phyloP scores from a whole-genome alignment of 2,329 filamentous ascomycete species.

The Aspergillus puulaauensis region DNA sequence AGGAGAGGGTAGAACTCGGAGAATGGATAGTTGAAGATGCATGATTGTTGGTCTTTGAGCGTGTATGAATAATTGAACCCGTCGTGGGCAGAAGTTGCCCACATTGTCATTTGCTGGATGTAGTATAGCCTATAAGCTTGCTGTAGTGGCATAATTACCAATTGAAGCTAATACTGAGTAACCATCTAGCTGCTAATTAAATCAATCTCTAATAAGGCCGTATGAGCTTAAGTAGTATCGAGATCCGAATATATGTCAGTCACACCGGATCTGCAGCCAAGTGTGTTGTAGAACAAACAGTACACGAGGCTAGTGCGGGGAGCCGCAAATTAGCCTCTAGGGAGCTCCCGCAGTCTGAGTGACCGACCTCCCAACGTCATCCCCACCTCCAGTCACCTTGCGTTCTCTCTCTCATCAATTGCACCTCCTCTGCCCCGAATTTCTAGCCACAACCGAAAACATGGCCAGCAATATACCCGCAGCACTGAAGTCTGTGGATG shows the following conservation, averaged over 20 bases:
- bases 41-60: slow-evolving; percentile 14
- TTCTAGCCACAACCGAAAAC: neutral
- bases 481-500: slow-evolving; percentile 74
- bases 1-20: slow-evolving; percentile 44
- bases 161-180: no score
- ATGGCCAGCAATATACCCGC: slow-evolving; percentile 75
- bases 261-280: no score
- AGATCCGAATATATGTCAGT: no score
- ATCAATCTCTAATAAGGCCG: no score
- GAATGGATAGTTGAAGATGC: slow-evolving; percentile 40
- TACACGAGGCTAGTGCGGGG: neutral
- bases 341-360: neutral
- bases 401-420: neutral
- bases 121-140: no score
- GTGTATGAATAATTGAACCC: neutral
- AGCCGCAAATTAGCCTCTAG: slow-evolving; percentile 1
- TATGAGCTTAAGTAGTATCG: no score
- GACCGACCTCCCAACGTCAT: slow-evolving; percentile 24
- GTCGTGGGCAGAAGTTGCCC: no score
- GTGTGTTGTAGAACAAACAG: no score
- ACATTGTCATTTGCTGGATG: no score
- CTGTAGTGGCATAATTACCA: no score
- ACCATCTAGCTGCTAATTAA: no score
- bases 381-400: slow-evolving; percentile 10
- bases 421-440: neutral